Base-by-base conservation (phyloP, 75 land plant genomes). In the Sequoiadendron giganteum region DNA sequence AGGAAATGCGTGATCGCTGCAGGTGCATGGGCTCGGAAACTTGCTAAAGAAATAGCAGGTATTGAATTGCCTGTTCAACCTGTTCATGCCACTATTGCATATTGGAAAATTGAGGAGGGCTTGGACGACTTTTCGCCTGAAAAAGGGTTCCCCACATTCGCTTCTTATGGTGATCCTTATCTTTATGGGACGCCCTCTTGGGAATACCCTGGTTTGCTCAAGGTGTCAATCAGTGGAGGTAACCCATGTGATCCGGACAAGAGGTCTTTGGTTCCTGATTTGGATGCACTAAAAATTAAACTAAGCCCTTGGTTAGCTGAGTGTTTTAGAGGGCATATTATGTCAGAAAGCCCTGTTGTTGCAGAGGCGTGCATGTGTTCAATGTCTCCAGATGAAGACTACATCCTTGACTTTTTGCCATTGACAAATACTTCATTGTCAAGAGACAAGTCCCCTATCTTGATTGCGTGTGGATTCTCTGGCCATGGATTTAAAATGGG, bases 401-500 rank as follows among this genome's bases (percentile, higher is more conserved):
- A 90, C 88, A 95, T 97, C 84, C 89, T 97, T 14, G 99, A 97
- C 87, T 93, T 92, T 86, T 52, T 97, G 75, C 97, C 98, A 0
- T 82, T 45, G 52, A 45, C 52, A 42, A 82, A 82, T 52, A 82
- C 84, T 28, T 25, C 47, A n/a, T 54, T 25, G 78, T 36, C 68
- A 56, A 91, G 92, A 76, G 89, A 91, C 32, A 92, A 93, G 80
- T 70, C 89, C 78, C 90, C 92, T 48, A 90, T 96, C 55, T 91
- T 94, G 86, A 86, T 95, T 6, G 97, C 91, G 0, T 94, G 92
- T 13, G 99, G 99, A 81, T 97, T 97, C 86, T 97, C 99, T 25
- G 99, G 99, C 80, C 99, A 97, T 85, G 99, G 99, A 82, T 97
- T 97, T 90, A 97, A 97, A 92, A 96, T 97, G 99, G 95, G 92